Conservation (phyloP, 73 alveolate genomes). For the Paramecium caudatum region DNA sequence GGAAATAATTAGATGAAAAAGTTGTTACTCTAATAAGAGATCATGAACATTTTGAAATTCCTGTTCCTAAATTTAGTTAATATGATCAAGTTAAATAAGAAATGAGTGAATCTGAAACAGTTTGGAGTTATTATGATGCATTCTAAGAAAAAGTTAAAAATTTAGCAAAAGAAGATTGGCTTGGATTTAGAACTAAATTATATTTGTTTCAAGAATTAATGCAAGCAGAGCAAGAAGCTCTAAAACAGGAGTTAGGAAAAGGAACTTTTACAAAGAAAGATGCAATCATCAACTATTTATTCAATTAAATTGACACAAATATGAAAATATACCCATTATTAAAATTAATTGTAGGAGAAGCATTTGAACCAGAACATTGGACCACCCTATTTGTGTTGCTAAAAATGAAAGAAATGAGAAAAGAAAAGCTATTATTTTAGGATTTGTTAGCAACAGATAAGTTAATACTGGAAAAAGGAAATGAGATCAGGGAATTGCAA, state of each 20-base stretch:
- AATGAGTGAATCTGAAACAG: slow-evolving; percentile 66
- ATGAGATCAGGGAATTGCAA: slow-evolving; percentile 97
- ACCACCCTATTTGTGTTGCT: slow-evolving; percentile 95
- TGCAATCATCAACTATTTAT: slow-evolving; percentile 83
- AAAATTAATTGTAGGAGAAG: slow-evolving; percentile 99
- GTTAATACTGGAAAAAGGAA: slow-evolving; percentile 85
- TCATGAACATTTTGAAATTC: slow-evolving; percentile 96
- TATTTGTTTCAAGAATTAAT: slow-evolving; percentile 90
- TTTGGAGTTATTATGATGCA: slow-evolving; percentile 97
- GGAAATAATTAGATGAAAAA: slow-evolving; percentile 93
- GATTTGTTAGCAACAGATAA: slow-evolving; percentile 86
- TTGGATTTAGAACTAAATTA: slow-evolving; percentile 95
- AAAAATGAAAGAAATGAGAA: slow-evolving; percentile 95
- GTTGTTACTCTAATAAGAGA: slow-evolving; percentile 88
- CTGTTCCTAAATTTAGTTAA: slow-evolving; percentile 85
- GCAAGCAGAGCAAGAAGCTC: slow-evolving; percentile 9
- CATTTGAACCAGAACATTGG: slow-evolving; percentile 99
- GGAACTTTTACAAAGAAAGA: slow-evolving; percentile 77
- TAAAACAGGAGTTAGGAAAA: slow-evolving; percentile 15
- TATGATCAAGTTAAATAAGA: slow-evolving; percentile 95
- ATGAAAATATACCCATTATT: slow-evolving; percentile 93
- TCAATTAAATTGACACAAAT: slow-evolving; percentile 90
- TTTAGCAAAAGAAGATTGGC: slow-evolving; percentile 98
- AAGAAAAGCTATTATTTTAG: slow-evolving; percentile 96
- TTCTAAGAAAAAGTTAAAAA: slow-evolving; percentile 96